Evolutionary conservation across 257 asterid genomes (phyloP), one percentile per base, ranked within the genome.

Genomic region (Sherardia arvensis): DNA sequence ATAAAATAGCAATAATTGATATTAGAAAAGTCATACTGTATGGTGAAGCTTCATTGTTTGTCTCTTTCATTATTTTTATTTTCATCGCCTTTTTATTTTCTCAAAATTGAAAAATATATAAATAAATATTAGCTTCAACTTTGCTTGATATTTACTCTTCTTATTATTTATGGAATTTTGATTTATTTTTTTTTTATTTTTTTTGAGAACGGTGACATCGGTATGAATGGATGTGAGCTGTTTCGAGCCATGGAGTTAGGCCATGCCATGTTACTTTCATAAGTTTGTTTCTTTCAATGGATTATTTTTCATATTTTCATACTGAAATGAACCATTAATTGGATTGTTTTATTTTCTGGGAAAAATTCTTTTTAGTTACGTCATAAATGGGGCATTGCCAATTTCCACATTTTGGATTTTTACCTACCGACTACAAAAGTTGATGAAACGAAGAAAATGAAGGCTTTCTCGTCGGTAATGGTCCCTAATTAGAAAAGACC

Each of bases 251-350:
- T 23, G 23, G 26, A 8, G 29, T 29, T 20, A 6, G 70, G 57
- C 61, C 66, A 65, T 17, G 8, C 72, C 77, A 72, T 76, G 80
- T 76, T 77, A 18, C 67, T 29, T 40, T 63, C 21, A 14, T 15
- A 7, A 29, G 43, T 27, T 63, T 28, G 7, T 10, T 63, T 63
- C 49, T 40, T 40, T 5, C 48, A 40, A 11, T 36, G 47, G 47
- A 43, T 43, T 43, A 4, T 40, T 40, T 2, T 14, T 40, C 48
- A 11, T 14, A 1, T 36, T 9, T 40, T 36, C n/a, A n/a, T n/a
- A n/a, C n/a, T 8, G 14, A 36, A 36, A 36, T 36, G 43, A 36
- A 36, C 15, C 43, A 36, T 36, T n/a, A n/a, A n/a, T n/a, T 36
- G 43, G 15, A 36, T 36, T 36, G 2, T 36, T 8, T 34, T 36